phyloP scores from a whole-genome alignment of 2,329 filamentous ascomycete genomes.

The Zymoseptoria pseudotritici region DNA sequence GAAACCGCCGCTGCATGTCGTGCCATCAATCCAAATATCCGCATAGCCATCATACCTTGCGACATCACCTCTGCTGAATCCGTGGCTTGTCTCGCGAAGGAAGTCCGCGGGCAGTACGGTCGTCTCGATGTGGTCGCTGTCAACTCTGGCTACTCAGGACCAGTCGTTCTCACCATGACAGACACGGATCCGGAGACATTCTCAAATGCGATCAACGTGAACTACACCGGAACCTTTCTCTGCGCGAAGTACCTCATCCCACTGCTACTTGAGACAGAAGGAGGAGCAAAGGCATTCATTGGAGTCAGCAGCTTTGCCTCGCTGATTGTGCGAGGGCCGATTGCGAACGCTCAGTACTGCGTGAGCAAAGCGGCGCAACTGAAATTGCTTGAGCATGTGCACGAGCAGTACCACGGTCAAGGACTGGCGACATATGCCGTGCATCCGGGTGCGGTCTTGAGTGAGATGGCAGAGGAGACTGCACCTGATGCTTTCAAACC shows the following conservation, averaged over 20 bases:
- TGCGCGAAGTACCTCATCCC: conserved; percentile 26
- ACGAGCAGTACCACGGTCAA: conserved; percentile 28
- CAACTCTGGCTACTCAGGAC: conserved; percentile 22
- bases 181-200: conserved; percentile 19
- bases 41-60: conserved; percentile 24
- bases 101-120: conserved; percentile 11
- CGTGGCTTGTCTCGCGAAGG: conserved; percentile 16
- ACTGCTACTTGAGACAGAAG: conserved; percentile 10
- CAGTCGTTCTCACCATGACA: conserved; percentile 14
- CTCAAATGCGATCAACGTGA: conserved; percentile 19
- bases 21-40: conserved; percentile 19
- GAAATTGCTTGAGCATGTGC: conserved; percentile 33
- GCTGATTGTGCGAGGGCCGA: conserved; percentile 31
- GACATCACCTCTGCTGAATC: conserved; percentile 18
- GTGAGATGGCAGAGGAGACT: conserved; percentile 28
- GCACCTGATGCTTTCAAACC: conserved; percentile 27
- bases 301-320: conserved; percentile 28
- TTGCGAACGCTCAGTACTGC: conserved; percentile 35
- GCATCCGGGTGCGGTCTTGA: conserved; percentile 33
- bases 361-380: conserved; percentile 33
- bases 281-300: conserved; percentile 27
- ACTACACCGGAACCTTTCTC: conserved; percentile 25
- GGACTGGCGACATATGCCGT: conserved; percentile 28
- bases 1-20: conserved; percentile 21
- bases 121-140: conserved; percentile 21